phyloP scores from a whole-genome alignment of 495 filamentous ascomycete species.

The Clohesyomyces aquaticus region DNA sequence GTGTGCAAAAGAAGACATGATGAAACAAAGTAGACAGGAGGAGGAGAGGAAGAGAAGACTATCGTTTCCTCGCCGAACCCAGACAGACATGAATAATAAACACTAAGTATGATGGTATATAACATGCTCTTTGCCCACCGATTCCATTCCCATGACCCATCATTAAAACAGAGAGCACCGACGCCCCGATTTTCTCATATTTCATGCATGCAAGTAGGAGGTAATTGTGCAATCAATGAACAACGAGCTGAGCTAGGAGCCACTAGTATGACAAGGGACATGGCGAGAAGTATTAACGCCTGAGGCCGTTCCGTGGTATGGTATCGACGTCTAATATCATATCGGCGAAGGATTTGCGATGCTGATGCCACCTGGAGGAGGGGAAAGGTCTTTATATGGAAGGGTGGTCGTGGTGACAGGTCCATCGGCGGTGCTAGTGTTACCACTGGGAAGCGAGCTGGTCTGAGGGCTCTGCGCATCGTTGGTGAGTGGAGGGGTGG shows the following conservation, averaged over 20 bases:
- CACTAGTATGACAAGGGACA: slow-evolving; percentile 7
- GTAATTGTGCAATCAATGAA: too few species aligned
- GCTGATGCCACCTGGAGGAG: slow-evolving; percentile 24
- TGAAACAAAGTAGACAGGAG: neutral
- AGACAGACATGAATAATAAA: slow-evolving; percentile 10
- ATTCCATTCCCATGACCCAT: too few species aligned
- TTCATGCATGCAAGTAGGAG: slow-evolving; percentile 28
- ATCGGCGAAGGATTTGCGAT: slow-evolving; percentile 26
- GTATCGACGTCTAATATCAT: too few species aligned
- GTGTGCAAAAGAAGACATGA: neutral
- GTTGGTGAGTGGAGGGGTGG: slow-evolving; percentile 63
- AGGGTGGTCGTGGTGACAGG: slow-evolving; percentile 37
- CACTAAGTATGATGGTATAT: slow-evolving; percentile 32
- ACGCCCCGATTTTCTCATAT: slow-evolving; percentile 11
- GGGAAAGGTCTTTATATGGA: slow-evolving; percentile 26
- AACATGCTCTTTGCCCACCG: slow-evolving; percentile 22
- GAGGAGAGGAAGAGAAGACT: neutral
- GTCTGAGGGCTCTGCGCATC: slow-evolving; percentile 69
- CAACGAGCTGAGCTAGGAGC: too few species aligned
- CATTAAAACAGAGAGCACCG: neutral
- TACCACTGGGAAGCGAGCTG: slow-evolving; percentile 62
- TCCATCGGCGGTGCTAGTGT: slow-evolving; percentile 57
- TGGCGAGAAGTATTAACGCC: slow-evolving; percentile 17
- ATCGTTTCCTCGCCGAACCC: too few species aligned
- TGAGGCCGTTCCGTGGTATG: slow-evolving; percentile 18